Conservation (phyloP, 306 rosid species). For the Cicer arietinum region DNA sequence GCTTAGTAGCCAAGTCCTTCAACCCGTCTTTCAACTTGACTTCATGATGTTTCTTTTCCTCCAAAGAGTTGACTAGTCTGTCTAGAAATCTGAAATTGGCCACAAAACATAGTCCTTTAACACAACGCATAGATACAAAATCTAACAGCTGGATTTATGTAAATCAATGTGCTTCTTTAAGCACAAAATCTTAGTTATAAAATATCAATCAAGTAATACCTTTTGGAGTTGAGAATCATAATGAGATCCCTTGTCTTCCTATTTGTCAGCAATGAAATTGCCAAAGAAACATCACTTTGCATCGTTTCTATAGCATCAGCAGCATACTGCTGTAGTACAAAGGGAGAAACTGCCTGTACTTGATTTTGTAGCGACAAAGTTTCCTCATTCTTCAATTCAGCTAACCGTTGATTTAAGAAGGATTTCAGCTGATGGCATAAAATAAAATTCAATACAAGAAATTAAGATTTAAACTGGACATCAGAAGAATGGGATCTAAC, state of each 20-base stretch:
- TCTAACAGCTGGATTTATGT: background rate
- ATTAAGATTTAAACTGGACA: constrained; percentile 24
- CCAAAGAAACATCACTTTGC: constrained; percentile 72
- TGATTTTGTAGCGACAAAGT: constrained; percentile 86
- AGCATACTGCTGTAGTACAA: constrained; percentile 81
- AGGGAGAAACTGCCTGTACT: constrained; percentile 92
- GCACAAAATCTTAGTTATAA: constrained; percentile 34
- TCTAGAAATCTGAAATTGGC: constrained; percentile 79
- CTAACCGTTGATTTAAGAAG: constrained; percentile 77
- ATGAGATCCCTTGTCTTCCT: constrained; percentile 86
- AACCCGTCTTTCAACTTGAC: constrained; percentile 85
- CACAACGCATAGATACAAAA: constrained; percentile 13
- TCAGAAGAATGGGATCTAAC: constrained; percentile 34
- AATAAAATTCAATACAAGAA: constrained; percentile 28
- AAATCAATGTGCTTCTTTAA: background rate
- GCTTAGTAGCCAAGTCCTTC: constrained; percentile 77
- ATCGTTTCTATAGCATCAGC: constrained; percentile 75
- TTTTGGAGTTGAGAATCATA: constrained; percentile 94
- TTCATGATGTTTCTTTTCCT: constrained; percentile 91
- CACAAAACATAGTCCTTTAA: constrained; percentile 30
- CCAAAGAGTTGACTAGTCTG: constrained; percentile 79
- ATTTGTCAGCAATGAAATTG: constrained; percentile 82
- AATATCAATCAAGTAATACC: constrained; percentile 56
- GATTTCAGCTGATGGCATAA: constrained; percentile 70
- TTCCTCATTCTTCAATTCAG: constrained; percentile 77